Percentiles rank a stretch among this genome's conserved stretches.
Conservation (phyloP, 192 early-diverging fungal genomes). For the Linnemannia exigua region DNA sequence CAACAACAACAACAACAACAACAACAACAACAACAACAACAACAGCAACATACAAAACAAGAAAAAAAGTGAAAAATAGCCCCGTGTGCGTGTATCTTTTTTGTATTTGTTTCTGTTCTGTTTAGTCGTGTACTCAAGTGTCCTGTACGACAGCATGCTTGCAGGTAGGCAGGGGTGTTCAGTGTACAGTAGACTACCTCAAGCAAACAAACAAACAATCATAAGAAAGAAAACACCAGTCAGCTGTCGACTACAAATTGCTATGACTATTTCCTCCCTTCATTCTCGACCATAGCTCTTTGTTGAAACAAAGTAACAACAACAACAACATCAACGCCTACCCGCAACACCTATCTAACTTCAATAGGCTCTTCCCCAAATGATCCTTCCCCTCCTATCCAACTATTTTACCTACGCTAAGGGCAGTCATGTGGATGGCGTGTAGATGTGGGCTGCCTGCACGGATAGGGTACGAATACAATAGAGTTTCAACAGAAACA, state of each 20-base stretch:
- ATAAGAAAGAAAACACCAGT: background rate
- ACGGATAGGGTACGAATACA: background rate
- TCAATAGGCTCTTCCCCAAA: no score
- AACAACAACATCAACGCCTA: no score
- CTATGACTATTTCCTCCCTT: background rate
- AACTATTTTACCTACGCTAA: background rate
- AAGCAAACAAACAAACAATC: background rate
- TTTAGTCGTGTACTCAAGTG: no score
- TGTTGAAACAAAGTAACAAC: no score
- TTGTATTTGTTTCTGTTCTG: no score
- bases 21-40: no score
- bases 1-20: no score
- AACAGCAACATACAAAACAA: background rate
- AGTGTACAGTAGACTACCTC: no score
- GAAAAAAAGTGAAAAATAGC: slow-evolving; percentile 6
- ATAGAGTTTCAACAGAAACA: background rate
- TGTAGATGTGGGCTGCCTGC: background rate
- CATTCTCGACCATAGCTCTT: background rate
- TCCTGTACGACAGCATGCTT: background rate
- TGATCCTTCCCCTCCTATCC: no score
- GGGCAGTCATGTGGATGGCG: background rate
- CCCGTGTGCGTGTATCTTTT: background rate
- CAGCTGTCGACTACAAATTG: background rate
- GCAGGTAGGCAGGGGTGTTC: background rate
- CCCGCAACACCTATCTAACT: no score